Evolutionary conservation across 768 basidiomycete species (phyloP), one percentile per base, ranked within the genome.

Genomic region (Brasilioporus rufonigricans): DNA sequence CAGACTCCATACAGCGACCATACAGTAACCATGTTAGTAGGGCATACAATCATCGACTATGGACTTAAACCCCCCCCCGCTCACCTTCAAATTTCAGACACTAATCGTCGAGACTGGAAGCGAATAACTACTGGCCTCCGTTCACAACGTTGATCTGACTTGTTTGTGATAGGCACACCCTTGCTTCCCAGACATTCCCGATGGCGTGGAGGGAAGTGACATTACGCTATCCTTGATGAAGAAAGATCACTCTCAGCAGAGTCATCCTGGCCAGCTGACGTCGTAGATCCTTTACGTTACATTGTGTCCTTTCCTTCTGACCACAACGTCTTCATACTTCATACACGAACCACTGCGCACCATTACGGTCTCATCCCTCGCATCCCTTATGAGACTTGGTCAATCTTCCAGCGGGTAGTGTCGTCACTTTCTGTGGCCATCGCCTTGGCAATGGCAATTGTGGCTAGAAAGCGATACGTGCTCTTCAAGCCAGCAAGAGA

Each of bases 381-480:
- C 19, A 6, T 38, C 4, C 36, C 54, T 9, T 5, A 7, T 43
- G 13, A 18, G 1, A 9, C 24, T 24, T 10, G 56, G 19, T 56
- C 54, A 6, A 41, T 44, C 44, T 46, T 61, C 5, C 62, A 60
- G 13, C 46, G 55, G 29, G 19, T 13, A 12, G 40, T 58, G 33
- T 52, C 61, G 12, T 21, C 64, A 6, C 55, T 65, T 9, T 55
- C 60, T 2, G 18, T 48, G 2, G 26, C 53, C 11, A 29, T 65
- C 43, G 56, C 56, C 8, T 65, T 56, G 2, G 61, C 55, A 4
- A n/a, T 62, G 44, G 44, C 58, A 16, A 47, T 62, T 48, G 46
- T 65, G 4, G 47, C 44, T 0, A 58, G 64, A 23, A 60, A 55
- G n/a, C 54, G 61, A 26, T 63, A 60, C 27, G 55, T 60, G 10